A percentile compares a stretch with the other conserved stretches of the same genome.
Evolutionary conservation across 805 yeast genomes (phyloP).

Genomic region (Wickerhamiella sergipiensis): DNA sequence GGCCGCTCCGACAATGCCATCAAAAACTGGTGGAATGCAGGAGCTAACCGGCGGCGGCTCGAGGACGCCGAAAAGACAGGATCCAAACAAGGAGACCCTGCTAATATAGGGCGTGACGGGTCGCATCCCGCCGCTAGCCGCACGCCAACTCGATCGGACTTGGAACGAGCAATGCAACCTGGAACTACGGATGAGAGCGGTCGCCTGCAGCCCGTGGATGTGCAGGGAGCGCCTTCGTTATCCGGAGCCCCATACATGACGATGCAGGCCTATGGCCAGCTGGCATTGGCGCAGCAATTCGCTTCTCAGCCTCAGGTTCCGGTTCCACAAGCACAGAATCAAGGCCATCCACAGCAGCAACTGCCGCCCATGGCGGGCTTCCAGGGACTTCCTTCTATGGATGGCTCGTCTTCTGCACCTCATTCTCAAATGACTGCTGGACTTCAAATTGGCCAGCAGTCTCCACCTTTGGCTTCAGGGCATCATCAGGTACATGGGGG

Average conservation of each 20-base stretch:
- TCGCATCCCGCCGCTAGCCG: background rate
- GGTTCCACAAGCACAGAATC: background rate
- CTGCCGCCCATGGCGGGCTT: background rate
- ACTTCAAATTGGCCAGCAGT: background rate
- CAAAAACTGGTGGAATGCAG: constrained; percentile 95
- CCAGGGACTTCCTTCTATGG: background rate
- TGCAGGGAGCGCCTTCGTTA: background rate
- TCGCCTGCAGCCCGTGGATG: background rate
- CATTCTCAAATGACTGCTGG: background rate
- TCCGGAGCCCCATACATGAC: background rate
- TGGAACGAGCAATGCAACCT: background rate
- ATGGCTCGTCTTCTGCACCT: background rate
- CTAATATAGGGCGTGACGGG: no score
- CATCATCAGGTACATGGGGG: background rate
- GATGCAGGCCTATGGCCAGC: background rate
- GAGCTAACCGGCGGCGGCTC: constrained; percentile 63
- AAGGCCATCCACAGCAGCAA: background rate
- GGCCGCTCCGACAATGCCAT: constrained; percentile 87
- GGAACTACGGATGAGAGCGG: background rate
- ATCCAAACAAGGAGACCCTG: background rate
- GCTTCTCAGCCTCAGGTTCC: background rate
- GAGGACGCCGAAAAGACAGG: background rate
- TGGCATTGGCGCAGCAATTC: background rate
- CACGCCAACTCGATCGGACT: background rate
- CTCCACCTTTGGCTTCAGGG: background rate